These are phyloP conservation scores for Conticribra weissflogii DNA, from an alignment of 108 stramenopile species.

Conservation along the genomic window DNA sequence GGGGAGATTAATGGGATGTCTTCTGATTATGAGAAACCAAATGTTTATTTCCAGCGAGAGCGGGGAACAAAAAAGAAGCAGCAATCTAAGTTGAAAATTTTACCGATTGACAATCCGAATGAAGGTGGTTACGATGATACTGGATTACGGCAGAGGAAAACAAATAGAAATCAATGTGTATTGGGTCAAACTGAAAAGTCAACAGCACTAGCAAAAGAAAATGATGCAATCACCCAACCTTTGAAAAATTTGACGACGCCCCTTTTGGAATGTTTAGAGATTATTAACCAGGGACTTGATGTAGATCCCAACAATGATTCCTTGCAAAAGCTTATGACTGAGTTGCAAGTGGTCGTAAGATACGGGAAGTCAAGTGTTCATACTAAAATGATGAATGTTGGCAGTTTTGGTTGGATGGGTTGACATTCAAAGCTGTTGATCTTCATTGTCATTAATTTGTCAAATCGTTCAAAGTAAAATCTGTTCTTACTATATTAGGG, in stretches of 20 bases:
- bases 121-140: neutral
- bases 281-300: slow-evolving; percentile 14
- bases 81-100: neutral
- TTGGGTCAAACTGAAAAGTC: neutral
- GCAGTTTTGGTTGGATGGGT: slow-evolving; percentile 19
- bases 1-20: slow-evolving; percentile 13
- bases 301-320: slow-evolving; percentile 16
- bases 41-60: neutral
- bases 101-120: neutral
- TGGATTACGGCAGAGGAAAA: neutral
- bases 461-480: neutral
- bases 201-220: neutral
- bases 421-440: neutral
- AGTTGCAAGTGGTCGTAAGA: slow-evolving; percentile 17
- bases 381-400: slow-evolving; percentile 28
- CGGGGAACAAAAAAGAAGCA: neutral
- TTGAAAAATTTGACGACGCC: too few species aligned
- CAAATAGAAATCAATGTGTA: neutral
- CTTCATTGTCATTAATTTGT: neutral
- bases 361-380: slow-evolving; percentile 17
- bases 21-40: neutral
- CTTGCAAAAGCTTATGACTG: slow-evolving; percentile 18
- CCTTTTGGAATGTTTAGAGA: slow-evolving; percentile 19
- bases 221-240: neutral
- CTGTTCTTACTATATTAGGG: neutral